These are phyloP conservation scores for Herpotrichia juniperi DNA, from an alignment of 2,329 filamentous ascomycete species.

Conservation along the genomic window DNA sequence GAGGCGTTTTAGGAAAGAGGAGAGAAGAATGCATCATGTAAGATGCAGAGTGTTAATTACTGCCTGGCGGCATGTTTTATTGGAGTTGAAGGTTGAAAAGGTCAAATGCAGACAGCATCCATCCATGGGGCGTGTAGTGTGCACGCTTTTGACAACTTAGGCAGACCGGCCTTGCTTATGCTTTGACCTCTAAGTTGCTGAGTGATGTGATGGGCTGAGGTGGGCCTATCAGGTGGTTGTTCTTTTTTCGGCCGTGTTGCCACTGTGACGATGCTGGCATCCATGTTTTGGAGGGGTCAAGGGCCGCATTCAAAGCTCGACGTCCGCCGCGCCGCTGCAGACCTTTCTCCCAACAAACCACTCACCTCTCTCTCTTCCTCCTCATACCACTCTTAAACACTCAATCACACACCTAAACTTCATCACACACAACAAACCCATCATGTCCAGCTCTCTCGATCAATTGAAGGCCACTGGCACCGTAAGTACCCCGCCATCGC, in stretches of 20 bases:
- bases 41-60: background rate
- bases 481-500: constrained; percentile 64
- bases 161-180: constrained; percentile 24
- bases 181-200: constrained; percentile 25
- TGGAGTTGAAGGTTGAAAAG: too few species aligned
- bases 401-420: background rate
- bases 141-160: background rate
- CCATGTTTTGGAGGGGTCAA: constrained; percentile 32
- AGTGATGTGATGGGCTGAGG: constrained; percentile 29
- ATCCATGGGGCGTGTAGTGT: background rate
- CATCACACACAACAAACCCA: constrained; percentile 22
- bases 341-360: constrained; percentile 13
- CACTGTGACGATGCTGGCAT: constrained; percentile 42
- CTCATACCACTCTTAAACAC: background rate
- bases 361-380: constrained; percentile 1
- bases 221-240: constrained; percentile 22
- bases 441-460: constrained; percentile 88
- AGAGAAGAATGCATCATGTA: background rate
- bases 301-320: constrained; percentile 24
- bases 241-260: constrained; percentile 32
- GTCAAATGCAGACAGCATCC: too few species aligned
- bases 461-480: constrained; percentile 98
- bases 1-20: background rate
- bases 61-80: background rate
- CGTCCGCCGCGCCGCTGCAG: constrained; percentile 23